Percentiles rank a stretch among this genome's conserved stretches.
Evolutionary conservation across 2,329 filamentous ascomycete species (phyloP).

Genomic region (Cyanodermella asteris): DNA sequence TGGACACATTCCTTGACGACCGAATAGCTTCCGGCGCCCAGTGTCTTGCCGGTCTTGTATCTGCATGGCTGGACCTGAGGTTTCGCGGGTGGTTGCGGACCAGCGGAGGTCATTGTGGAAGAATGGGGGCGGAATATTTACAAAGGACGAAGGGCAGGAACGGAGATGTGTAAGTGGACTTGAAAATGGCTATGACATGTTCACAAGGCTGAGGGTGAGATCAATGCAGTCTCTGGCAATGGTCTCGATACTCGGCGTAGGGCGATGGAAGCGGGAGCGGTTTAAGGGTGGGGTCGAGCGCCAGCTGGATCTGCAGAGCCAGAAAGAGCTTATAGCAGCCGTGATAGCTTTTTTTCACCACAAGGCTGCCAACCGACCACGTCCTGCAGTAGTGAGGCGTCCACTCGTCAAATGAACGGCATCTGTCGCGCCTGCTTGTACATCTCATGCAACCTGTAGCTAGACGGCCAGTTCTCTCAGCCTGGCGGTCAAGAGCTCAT

Average conservation of each 20-base stretch:
- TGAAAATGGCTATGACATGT: not conserved
- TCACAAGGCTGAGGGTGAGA: not conserved
- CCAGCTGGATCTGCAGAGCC: too few relatives aligned
- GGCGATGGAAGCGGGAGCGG: not conserved
- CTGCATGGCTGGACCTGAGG: slow-evolving; percentile 79
- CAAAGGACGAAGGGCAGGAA: not conserved
- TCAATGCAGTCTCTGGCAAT: not conserved
- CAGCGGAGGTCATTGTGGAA: slow-evolving; percentile 4
- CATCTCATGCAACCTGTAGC: too few relatives aligned
- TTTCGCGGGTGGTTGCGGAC: slow-evolving; percentile 2
- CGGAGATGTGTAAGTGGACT: not conserved
- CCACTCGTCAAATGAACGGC: too few relatives aligned
- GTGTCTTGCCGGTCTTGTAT: slow-evolving; percentile 96
- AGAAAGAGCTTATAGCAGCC: too few relatives aligned
- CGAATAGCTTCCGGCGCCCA: slow-evolving; percentile 90
- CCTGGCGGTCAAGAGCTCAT: too few relatives aligned
- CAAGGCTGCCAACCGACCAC: too few relatives aligned
- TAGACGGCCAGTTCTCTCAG: too few relatives aligned
- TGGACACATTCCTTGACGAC: slow-evolving; percentile 98
- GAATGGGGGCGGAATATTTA: not conserved
- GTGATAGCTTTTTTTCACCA: too few relatives aligned
- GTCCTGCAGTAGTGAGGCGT: too few relatives aligned
- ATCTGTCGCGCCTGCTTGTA: too few relatives aligned
- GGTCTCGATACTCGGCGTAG: too few relatives aligned
- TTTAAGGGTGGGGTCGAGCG: not conserved